Evolutionary conservation across 1,284 basidiomycete species (phyloP), one percentile per base, ranked within the genome.

Genomic region (Ustanciosporium gigantosporum): DNA sequence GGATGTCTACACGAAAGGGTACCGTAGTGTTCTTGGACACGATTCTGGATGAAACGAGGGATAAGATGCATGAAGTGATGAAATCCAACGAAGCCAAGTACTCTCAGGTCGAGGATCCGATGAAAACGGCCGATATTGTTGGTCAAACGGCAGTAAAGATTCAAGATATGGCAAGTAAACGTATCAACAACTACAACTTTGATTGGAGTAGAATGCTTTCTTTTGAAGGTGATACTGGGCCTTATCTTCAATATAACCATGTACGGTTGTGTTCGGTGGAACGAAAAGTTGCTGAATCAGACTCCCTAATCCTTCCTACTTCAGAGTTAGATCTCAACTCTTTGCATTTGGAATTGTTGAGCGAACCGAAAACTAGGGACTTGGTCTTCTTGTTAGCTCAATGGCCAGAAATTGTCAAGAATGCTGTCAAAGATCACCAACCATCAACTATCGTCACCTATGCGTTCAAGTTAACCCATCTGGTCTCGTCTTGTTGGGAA

Each of bases 111-210:
- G 90, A 91, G 75, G 86, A 98, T 79, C 93, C 93, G 0, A 88
- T 91, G 76, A 80, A 79, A 36, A 89, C 88, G 34, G 86, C 87
- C 55, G 84, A 85, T 68, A 89, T 96, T 78, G 87, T 97, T 47
- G 95, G 94, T 23, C 90, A 95, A 75, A 90, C 91, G 0, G 93
- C 91, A 6, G 88, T 99, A 76, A 98, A 98, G 83, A 93, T 99
- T 68, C 95, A 98, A 80, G 94, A 98, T 79, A 92, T 97, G 91
- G 83, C 87, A 32, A 91, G 89, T 21, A 96, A 93, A 80, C 92
- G 94, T 59, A 89, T 95, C 79, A 95, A 95, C 81, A 93, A 95
- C 82, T 98, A 98, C 81, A 87, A 84, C 14, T 97, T 96, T 81
- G 89, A 93, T 80, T 93, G 90, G 87, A 86, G 88, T 65, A 86